Evolutionary conservation across 257 asterid genomes (phyloP), one percentile per base, ranked within the genome.

Genomic region (Nicotiana undulata): DNA sequence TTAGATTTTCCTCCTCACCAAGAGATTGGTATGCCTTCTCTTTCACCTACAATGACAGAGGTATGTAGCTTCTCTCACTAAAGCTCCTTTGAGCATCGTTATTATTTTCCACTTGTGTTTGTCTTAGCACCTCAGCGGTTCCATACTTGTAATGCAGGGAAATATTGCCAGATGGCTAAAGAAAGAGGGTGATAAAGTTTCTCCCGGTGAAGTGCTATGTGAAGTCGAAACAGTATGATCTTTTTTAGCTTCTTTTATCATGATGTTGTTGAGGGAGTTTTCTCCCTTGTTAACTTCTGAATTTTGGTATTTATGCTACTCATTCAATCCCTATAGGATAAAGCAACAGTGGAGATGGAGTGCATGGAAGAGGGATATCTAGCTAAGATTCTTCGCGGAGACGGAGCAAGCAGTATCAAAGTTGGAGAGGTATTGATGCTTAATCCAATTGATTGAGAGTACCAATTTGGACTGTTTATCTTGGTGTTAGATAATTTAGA

Each of bases 341-440:
- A 96, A 85, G 99, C 99, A 31, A 96, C 99, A 0, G 99, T 96
- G 29, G 99, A 96, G 86, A 92, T 96, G 99, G 99, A 96, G 80
- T 92, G 99, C 90, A 96, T 96, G 99, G 99, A 96, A 87, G 99
- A 96, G 58, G 99, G 99, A 60, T 96, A 89, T 87, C 93, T 96
- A 67, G 99, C 99, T 82, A 94, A 94, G 88, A 96, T 96, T 75
- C 17, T 96, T 78, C 92, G 80, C 0, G 93, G 91, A n/a, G 99
- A 94, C 81, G 99, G 99, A 83, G 68, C 99, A 81, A 96, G 90
- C 85, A 96, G 92, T 65, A 94, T 96, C 84, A 64, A 96, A 96
- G 99, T 96, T 90, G 98, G 98, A 74, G 98, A 96, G 99, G 99
- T 96, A 94, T 70, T 81, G 80, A 66, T 80, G 83, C 75, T 61